These are phyloP conservation scores for Barnettozyma wickerhamii DNA, from an alignment of 805 yeast genomes.

Conservation along the genomic window DNA sequence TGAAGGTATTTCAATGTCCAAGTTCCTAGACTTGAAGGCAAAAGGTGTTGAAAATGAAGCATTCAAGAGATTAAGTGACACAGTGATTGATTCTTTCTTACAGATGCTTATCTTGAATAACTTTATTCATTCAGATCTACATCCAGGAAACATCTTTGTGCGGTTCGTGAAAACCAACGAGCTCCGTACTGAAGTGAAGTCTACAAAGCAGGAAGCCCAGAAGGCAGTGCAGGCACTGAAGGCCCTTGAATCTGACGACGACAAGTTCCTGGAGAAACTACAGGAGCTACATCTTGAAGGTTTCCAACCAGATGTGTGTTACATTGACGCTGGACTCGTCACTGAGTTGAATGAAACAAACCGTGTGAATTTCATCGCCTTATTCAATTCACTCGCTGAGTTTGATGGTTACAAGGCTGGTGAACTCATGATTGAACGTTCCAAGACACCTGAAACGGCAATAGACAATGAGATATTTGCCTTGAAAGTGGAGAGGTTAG, in stretches of 20 bases:
- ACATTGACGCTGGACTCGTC: constrained; percentile 89
- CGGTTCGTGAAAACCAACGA: constrained; percentile 52
- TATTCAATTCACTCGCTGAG: constrained; percentile 82
- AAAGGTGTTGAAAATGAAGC: constrained; percentile 42
- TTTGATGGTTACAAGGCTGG: constrained; percentile 96
- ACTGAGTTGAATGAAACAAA: constrained; percentile 80
- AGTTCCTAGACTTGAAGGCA: constrained; percentile 43
- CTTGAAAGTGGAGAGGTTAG: constrained; percentile 77
- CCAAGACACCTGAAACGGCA: constrained; percentile 92
- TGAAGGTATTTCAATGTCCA: constrained; percentile 78
- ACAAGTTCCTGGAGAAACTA: constrained; percentile 45
- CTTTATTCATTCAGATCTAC: constrained; percentile 94
- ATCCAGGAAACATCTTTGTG: constrained; percentile 91
- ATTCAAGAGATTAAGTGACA: constrained; percentile 69
- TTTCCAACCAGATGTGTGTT: constrained; percentile 81
- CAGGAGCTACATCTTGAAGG: constrained; percentile 46
- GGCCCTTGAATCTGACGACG: constrained; percentile 20
- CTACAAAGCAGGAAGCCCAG: constrained; percentile 20
- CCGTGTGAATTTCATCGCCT: constrained; percentile 79
- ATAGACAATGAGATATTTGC: constrained; percentile 83
- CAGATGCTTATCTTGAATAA: constrained; percentile 92
- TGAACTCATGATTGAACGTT: constrained; percentile 90
- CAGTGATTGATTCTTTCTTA: constrained; percentile 84
- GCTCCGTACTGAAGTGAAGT: constrained; percentile 25
- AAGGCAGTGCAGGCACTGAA: constrained; percentile 20